These are phyloP conservation scores for Penicillium capsulatum DNA, from an alignment of 2,329 filamentous ascomycete species.

Conservation along the genomic window DNA sequence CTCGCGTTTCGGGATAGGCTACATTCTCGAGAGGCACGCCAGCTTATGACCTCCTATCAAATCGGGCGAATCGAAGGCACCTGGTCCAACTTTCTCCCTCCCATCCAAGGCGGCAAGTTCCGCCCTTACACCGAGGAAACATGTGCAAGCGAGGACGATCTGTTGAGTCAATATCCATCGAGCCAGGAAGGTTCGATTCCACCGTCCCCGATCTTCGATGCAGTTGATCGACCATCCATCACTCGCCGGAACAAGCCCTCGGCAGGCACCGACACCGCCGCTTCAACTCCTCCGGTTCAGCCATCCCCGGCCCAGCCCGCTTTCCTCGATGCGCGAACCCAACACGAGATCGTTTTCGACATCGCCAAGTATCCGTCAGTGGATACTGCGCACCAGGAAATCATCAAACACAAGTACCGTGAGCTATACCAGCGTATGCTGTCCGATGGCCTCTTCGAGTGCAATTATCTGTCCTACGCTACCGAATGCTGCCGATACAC, in stretches of 20 bases:
- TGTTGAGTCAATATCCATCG: conserved; percentile 33
- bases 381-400: conserved; percentile 67
- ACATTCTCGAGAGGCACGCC: conserved; percentile 72
- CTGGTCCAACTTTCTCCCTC: conserved; percentile 86
- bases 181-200: conserved; percentile 54
- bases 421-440: conserved; percentile 66
- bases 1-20: conserved; percentile 52
- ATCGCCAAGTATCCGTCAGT: conserved; percentile 74
- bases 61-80: conserved; percentile 75
- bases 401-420: conserved; percentile 78
- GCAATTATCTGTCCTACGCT: conserved; percentile 75
- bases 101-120: conserved; percentile 84
- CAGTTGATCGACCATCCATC: conserved; percentile 39
- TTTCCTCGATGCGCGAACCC: conserved; percentile 68
- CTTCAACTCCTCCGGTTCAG: conserved; percentile 25
- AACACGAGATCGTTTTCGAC: conserved; percentile 70
- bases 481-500: conserved; percentile 70
- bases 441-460: conserved; percentile 73
- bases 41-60: conserved; percentile 74
- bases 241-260: conserved; percentile 37
- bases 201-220: conserved; percentile 58
- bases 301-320: conserved; percentile 47
- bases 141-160: conserved; percentile 39
- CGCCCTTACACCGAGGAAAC: conserved; percentile 50
- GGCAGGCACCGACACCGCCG: conserved; percentile 22